Evolutionary conservation across 768 basidiomycete genomes (phyloP).

Genomic region (Tulasnella sp.): DNA sequence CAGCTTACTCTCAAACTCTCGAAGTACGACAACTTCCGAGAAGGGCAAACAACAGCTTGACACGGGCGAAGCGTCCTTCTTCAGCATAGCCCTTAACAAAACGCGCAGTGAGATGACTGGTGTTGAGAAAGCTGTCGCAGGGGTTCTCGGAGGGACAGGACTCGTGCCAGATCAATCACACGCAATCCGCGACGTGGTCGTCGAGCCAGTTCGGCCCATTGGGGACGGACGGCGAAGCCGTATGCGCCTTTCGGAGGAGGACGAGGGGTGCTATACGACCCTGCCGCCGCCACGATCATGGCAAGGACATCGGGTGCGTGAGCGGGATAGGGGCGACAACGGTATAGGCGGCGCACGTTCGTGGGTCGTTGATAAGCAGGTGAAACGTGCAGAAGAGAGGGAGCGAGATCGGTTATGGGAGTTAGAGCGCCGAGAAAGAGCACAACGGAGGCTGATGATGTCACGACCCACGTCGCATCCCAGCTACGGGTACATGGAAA

Average conservation of each 20-base stretch:
- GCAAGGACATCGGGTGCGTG: background rate
- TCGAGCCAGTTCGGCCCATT: background rate
- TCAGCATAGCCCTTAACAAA: conserved; percentile 13
- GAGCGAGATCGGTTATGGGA: conserved; percentile 9
- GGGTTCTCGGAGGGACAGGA: background rate
- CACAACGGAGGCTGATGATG: background rate
- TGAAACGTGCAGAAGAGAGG: conserved; percentile 2
- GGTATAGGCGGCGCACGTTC: background rate
- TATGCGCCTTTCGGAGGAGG: background rate
- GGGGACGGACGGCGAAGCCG: background rate
- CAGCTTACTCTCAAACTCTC: background rate
- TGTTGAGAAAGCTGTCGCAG: conserved; percentile 11
- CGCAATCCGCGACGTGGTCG: background rate
- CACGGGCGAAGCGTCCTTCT: conserved; percentile 1
- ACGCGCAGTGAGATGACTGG: background rate
- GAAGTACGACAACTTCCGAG: background rate
- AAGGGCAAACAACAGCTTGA: background rate
- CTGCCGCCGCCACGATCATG: conserved; percentile 10
- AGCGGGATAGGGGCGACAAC: background rate
- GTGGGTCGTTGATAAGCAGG: background rate
- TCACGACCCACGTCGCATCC: background rate
- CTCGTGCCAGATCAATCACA: background rate
- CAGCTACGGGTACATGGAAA: background rate
- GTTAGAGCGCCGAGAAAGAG: background rate
- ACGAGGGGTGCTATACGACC: background rate